These are phyloP conservation scores for Tricholoma saponaceum DNA, from an alignment of 768 basidiomycete species.

Conservation along the genomic window DNA sequence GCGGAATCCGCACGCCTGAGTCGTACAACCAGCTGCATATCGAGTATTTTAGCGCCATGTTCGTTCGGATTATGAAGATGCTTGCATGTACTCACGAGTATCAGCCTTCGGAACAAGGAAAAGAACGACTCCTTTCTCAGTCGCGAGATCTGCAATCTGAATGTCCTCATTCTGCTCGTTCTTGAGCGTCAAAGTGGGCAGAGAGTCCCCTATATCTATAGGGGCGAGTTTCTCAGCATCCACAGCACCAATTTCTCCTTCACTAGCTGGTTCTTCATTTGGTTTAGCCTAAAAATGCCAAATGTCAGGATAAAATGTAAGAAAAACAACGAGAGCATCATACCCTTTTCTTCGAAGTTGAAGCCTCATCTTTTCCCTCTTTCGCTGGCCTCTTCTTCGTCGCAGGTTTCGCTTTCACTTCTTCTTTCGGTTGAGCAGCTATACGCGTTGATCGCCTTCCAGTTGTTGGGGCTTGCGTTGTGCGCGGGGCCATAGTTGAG, in stretches of 20 bases:
- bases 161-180: conserved; percentile 84
- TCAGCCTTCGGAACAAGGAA: conserved; percentile 86
- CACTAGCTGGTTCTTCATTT: conserved; percentile 23
- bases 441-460: conserved; percentile 51
- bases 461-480: conserved; percentile 28
- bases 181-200: conserved; percentile 74
- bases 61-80: neutral
- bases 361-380: conserved; percentile 27
- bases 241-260: conserved; percentile 13
- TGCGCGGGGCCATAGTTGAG: conserved; percentile 29
- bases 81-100: conserved; percentile 54
- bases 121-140: conserved; percentile 73
- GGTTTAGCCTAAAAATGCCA: conserved; percentile 29
- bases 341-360: conserved; percentile 34
- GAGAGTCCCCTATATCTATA: conserved; percentile 68
- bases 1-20: conserved; percentile 88
- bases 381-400: conserved; percentile 31
- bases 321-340: conserved; percentile 13
- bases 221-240: conserved; percentile 19
- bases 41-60: neutral
- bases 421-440: conserved; percentile 42
- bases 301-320: conserved; percentile 4
- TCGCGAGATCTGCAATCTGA: conserved; percentile 57
- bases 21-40: conserved; percentile 78
- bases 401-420: conserved; percentile 32